A percentile compares a stretch with the other conserved stretches of the same genome.
phyloP scores from a whole-genome alignment of 306 rosid genomes.

The Lablab purpureus region DNA sequence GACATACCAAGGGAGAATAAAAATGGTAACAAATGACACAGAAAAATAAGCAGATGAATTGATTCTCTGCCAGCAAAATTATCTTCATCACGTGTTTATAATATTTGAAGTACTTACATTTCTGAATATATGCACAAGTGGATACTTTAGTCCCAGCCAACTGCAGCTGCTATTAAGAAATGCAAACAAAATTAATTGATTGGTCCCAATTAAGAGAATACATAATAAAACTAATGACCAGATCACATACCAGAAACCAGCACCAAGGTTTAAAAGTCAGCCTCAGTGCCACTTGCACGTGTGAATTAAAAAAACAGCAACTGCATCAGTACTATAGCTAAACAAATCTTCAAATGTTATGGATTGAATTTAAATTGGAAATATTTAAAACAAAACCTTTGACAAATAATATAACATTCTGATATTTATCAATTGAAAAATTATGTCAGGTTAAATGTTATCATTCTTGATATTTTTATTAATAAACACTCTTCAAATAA shows the following conservation, averaged over 20 bases:
- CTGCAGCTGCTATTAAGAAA: neutral
- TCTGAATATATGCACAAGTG: too few relatives aligned
- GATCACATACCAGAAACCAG: neutral
- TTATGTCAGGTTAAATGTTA: too few relatives aligned
- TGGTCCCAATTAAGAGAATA: neutral
- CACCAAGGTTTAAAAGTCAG: neutral
- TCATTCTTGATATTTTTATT: too few relatives aligned
- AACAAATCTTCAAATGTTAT: too few relatives aligned
- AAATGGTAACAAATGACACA: too few relatives aligned
- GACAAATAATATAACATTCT: too few relatives aligned
- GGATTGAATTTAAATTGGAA: too few relatives aligned
- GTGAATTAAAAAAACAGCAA: neutral
- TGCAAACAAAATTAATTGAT: neutral
- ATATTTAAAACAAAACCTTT: too few relatives aligned
- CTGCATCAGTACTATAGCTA: neutral
- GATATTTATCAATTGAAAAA: too few relatives aligned
- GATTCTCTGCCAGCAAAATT: neutral
- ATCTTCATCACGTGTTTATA: neutral
- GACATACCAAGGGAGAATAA: too few relatives aligned
- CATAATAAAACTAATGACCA: neutral
- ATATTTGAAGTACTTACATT: neutral
- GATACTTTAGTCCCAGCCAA: neutral
- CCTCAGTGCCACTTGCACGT: conserved; percentile 2
- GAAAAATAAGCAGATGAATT: neutral
- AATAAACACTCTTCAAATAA: too few relatives aligned